phyloP scores from a whole-genome alignment of 1,284 basidiomycete species.

The Boletus nobilissimus region DNA sequence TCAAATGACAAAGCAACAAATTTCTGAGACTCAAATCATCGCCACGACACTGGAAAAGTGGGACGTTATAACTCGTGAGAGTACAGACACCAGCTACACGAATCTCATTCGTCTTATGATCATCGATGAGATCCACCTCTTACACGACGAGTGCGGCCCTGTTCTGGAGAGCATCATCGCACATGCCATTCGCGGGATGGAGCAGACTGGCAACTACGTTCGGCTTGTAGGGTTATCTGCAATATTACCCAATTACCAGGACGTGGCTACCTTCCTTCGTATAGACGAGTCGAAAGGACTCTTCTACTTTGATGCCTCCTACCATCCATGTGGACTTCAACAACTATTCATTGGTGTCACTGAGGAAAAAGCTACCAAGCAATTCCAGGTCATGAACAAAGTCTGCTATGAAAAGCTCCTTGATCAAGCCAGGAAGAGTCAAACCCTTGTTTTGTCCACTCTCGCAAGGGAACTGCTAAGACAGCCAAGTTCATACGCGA shows the following conservation, averaged over 20 bases:
- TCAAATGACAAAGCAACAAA: conserved; percentile 98
- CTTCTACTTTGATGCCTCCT: conserved; percentile 97
- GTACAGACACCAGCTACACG: conserved; percentile 96
- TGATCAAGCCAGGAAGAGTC: conserved; percentile 91
- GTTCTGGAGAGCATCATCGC: conserved; percentile 95
- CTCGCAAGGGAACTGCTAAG: conserved; percentile 94
- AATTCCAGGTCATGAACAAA: conserved; percentile 98
- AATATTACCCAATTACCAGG: conserved; percentile 97
- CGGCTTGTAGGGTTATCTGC: conserved; percentile 96
- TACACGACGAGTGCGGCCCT: conserved; percentile 98
- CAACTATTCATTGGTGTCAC: conserved; percentile 99
- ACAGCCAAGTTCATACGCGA: conserved; percentile 96
- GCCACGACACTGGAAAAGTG: conserved; percentile 99
- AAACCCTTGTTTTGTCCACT: conserved; percentile 96
- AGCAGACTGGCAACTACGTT: conserved; percentile 93
- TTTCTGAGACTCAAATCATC: conserved; percentile 97
- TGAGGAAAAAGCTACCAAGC: conserved; percentile 99
- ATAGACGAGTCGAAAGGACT: conserved; percentile 93
- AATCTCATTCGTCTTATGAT: conserved; percentile 97
- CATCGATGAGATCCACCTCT: conserved; percentile 97
- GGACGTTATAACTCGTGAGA: conserved; percentile 99
- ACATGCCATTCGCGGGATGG: conserved; percentile 93
- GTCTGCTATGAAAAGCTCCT: conserved; percentile 99
- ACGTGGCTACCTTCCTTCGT: conserved; percentile 98
- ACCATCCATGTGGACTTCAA: conserved; percentile 90